Conservation (phyloP, 306 rosid genomes). For the Hippophae rhamnoides region DNA sequence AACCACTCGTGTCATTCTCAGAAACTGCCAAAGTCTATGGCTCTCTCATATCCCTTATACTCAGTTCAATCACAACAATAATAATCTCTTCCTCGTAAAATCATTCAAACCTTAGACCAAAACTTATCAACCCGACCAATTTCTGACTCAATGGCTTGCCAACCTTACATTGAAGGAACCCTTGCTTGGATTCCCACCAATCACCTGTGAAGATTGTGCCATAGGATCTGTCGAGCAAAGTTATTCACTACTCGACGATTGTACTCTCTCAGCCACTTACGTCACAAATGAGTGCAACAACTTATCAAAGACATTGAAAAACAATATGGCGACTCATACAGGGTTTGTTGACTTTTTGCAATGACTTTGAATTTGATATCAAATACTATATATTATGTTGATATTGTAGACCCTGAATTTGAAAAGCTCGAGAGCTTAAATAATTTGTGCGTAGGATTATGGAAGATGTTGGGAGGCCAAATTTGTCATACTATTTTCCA, state of each 20-base stretch:
- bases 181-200: constrained; percentile 47
- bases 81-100: constrained; percentile 19
- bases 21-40: constrained; percentile 32
- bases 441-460: constrained; percentile 57
- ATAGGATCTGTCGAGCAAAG: constrained; percentile 54
- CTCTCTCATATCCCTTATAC: constrained; percentile 42
- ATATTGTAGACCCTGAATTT: constrained; percentile 38
- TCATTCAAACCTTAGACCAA: constrained; percentile 26
- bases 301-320: no score
- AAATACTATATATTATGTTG: constrained; percentile 49
- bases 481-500: constrained; percentile 48
- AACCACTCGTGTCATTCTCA: constrained; percentile 37
- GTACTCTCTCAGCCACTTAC: no score
- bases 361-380: constrained; percentile 42
- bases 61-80: constrained; percentile 33
- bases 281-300: no score
- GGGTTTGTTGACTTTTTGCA: constrained; percentile 37
- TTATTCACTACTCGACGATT: no score
- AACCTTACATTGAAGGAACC: constrained; percentile 47
- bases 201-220: constrained; percentile 40
- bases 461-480: constrained; percentile 49
- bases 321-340: no score
- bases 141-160: constrained; percentile 36
- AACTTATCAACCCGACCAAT: constrained; percentile 23
- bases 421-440: constrained; percentile 41